A percentile compares a stretch with the other conserved stretches of the same genome.
phyloP scores from a whole-genome alignment of 176 grass and related monocot species.

The Hsuehochloa calcarea region DNA sequence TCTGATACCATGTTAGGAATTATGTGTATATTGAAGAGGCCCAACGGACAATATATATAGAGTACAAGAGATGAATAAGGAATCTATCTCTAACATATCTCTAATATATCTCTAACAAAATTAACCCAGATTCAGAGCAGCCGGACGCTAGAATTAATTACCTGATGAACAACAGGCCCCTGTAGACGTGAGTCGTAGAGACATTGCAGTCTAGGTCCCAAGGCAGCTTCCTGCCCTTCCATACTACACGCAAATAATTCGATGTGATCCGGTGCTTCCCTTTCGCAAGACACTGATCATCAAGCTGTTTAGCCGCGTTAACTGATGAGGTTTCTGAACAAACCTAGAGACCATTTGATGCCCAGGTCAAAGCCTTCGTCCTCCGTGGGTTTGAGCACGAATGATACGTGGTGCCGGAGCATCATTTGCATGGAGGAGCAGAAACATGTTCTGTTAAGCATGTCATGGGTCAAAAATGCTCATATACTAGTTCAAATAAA shows the following conservation, averaged over 20 bases:
- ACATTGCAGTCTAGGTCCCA: constrained; percentile 58
- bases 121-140: background rate
- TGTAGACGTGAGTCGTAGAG: constrained; percentile 50
- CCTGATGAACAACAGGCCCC: constrained; percentile 57
- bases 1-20: too few relatives aligned
- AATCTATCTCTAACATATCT: too few relatives aligned
- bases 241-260: constrained; percentile 42
- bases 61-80: too few relatives aligned
- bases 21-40: too few relatives aligned
- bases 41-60: too few relatives aligned
- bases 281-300: background rate
- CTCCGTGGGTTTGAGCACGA: constrained; percentile 55
- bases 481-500: background rate
- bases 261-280: background rate
- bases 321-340: background rate
- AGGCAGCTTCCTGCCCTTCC: constrained; percentile 47
- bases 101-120: too few relatives aligned
- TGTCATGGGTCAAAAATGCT: constrained; percentile 4
- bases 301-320: background rate
- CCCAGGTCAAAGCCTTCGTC: constrained; percentile 62
- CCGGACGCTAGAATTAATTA: background rate
- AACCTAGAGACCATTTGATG: constrained; percentile 55
- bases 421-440: constrained; percentile 44
- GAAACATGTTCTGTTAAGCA: constrained; percentile 40
- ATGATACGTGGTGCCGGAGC: constrained; percentile 47